These are phyloP conservation scores for Trypanosoma caninum DNA, from an alignment of 208 protist species.

Conservation along the genomic window DNA sequence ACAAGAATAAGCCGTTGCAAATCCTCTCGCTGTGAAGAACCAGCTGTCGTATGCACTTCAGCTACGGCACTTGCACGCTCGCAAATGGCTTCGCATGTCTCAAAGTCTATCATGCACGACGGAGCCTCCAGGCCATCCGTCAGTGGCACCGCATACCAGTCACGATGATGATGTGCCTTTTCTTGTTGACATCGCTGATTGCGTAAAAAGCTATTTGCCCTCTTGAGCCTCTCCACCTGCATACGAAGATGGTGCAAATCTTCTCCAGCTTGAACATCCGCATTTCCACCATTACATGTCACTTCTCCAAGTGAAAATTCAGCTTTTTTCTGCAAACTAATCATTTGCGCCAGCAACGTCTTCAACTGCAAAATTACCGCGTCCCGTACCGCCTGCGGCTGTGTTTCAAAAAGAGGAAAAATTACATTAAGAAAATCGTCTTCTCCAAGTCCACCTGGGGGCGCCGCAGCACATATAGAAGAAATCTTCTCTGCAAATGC, in stretches of 20 bases:
- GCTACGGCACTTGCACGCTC: neutral
- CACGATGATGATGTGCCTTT: neutral
- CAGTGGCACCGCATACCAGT: constrained; percentile 7
- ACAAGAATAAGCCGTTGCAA: constrained; percentile 7
- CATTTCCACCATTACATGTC: neutral
- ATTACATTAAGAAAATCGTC: neutral
- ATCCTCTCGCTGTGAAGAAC: neutral
- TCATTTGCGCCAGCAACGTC: constrained; percentile 1
- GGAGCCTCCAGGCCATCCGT: constrained; percentile 7
- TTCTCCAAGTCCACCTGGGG: neutral
- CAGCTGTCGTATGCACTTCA: neutral
- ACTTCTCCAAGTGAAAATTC: too few species aligned
- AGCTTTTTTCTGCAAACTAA: neutral
- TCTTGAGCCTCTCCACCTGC: constrained; percentile 1
- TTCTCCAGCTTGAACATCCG: neutral
- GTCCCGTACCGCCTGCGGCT: constrained; percentile 3
- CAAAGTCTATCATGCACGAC: constrained; percentile 4
- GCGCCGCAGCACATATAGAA: neutral
- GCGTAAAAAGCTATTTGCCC: constrained; percentile 2
- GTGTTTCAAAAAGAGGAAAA: neutral
- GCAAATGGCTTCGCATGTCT: constrained; percentile 14
- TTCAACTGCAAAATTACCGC: constrained; percentile 6
- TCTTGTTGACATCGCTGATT: neutral
- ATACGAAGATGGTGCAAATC: neutral
- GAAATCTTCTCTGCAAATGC: constrained; percentile 8